Evolutionary conservation across 2,329 filamentous ascomycete species (phyloP).

Genomic region (Endocalyx cinctus): DNA sequence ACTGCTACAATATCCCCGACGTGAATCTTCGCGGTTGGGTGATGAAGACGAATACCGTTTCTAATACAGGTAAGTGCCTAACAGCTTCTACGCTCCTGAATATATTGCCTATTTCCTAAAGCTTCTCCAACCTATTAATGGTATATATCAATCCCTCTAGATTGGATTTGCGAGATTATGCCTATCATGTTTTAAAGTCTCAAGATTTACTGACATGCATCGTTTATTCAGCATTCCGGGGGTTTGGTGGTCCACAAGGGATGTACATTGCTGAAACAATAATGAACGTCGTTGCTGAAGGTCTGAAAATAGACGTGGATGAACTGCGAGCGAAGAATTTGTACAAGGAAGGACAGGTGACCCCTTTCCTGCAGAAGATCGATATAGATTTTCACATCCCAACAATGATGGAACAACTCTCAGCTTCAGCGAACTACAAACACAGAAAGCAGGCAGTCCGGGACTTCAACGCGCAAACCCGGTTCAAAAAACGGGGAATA

Average conservation of each 20-base stretch:
- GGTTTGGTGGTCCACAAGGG: conserved; percentile 90
- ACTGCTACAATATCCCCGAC: conserved; percentile 83
- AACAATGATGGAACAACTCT: conserved; percentile 84
- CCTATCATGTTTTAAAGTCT: too few relatives aligned
- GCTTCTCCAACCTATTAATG: too few relatives aligned
- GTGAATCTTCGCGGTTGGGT: conserved; percentile 74
- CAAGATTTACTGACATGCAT: too few relatives aligned
- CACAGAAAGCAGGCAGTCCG: conserved; percentile 62
- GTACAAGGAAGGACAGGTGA: conserved; percentile 70
- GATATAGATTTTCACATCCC: conserved; percentile 85
- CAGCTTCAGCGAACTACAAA: conserved; percentile 66
- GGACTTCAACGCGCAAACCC: conserved; percentile 75
- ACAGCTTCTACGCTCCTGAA: too few relatives aligned
- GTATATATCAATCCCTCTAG: too few relatives aligned
- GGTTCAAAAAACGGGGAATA: conserved; percentile 86
- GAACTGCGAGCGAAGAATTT: conserved; percentile 78
- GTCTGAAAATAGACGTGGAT: conserved; percentile 75
- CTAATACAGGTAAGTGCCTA: too few relatives aligned
- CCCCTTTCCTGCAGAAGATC: conserved; percentile 83
- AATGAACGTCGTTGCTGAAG: conserved; percentile 84
- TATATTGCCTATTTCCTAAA: too few relatives aligned
- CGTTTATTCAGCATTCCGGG: conserved; percentile 95
- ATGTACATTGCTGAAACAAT: conserved; percentile 86
- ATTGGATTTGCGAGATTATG: too few relatives aligned
- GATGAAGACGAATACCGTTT: conserved; percentile 91